Percentiles rank a stretch among this genome's conserved stretches.
phyloP scores from a whole-genome alignment of 257 asterid genomes.

The Solanum tarijense region DNA sequence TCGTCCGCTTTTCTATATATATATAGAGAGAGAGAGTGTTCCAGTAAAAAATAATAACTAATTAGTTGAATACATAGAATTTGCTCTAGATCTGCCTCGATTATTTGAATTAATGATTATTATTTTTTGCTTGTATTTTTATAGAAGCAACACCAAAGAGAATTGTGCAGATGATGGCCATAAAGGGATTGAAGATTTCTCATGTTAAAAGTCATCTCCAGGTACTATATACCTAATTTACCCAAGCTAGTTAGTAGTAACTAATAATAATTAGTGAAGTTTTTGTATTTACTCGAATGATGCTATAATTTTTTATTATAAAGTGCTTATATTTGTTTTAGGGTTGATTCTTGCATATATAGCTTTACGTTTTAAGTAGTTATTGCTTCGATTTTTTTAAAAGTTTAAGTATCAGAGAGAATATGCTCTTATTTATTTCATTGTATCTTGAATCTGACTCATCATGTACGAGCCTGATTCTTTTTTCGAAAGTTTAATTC shows the following conservation, averaged over 20 bases:
- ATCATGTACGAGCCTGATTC: not conserved
- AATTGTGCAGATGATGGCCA: constrained; percentile 23
- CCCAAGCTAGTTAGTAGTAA: not conserved
- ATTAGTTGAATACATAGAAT: not conserved
- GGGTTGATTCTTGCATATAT: not conserved
- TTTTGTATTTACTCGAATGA: not conserved
- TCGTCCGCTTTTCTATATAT: not conserved
- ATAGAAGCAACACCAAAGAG: constrained; percentile 32
- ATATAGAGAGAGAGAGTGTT: not conserved
- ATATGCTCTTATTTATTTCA: not conserved
- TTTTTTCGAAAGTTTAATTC: not conserved
- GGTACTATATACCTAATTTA: constrained; percentile 4
- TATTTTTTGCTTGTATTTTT: not conserved
- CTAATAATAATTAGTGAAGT: not conserved
- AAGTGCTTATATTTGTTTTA: not conserved
- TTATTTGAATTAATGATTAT: not conserved
- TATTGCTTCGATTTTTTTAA: not conserved
- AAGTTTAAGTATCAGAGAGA: not conserved
- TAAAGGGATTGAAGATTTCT: constrained; percentile 21
- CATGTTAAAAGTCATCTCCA: constrained; percentile 35
- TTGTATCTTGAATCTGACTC: not conserved
- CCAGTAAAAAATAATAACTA: not conserved
- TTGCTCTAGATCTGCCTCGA: not conserved
- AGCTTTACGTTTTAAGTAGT: not conserved
- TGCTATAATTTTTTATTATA: not conserved